A percentile compares a stretch with the other conserved stretches of the same genome.
Conservation (phyloP, 345 rosid species). For the Litchi chinensis region DNA sequence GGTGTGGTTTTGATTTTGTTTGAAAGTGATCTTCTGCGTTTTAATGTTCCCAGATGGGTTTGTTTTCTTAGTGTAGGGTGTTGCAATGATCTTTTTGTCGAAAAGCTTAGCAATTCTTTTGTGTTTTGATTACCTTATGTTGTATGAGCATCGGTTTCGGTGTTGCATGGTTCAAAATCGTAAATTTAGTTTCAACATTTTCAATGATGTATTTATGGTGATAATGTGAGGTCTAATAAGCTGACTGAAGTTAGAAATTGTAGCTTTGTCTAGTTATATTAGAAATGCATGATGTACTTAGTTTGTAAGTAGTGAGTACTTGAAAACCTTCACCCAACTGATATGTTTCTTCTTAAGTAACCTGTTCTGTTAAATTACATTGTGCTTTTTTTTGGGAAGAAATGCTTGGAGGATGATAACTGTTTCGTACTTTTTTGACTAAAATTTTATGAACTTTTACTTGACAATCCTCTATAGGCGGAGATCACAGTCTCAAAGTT, state of each 20-base stretch:
- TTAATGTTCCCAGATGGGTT: background rate
- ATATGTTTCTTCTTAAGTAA: background rate
- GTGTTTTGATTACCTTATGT: background rate
- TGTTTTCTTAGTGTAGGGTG: background rate
- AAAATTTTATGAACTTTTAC: background rate
- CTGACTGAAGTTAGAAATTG: background rate
- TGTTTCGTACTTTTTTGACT: background rate
- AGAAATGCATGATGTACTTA: background rate
- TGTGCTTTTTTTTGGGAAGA: background rate
- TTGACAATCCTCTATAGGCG: conserved; percentile 43
- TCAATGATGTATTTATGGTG: background rate
- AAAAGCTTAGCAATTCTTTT: background rate
- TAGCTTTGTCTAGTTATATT: background rate
- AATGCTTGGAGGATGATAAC: background rate
- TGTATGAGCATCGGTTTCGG: background rate
- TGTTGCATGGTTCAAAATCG: background rate
- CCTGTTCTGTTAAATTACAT: background rate
- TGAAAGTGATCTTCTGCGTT: background rate
- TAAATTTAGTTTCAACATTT: background rate
- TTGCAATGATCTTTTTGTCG: background rate
- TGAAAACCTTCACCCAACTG: background rate
- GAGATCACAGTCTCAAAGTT: conserved; percentile 83
- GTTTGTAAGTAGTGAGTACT: background rate
- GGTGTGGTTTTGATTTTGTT: conserved; percentile 1
- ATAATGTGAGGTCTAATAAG: background rate